phyloP scores from a whole-genome alignment of 176 grass and related monocot species.

The Aegilops sharonensis region DNA sequence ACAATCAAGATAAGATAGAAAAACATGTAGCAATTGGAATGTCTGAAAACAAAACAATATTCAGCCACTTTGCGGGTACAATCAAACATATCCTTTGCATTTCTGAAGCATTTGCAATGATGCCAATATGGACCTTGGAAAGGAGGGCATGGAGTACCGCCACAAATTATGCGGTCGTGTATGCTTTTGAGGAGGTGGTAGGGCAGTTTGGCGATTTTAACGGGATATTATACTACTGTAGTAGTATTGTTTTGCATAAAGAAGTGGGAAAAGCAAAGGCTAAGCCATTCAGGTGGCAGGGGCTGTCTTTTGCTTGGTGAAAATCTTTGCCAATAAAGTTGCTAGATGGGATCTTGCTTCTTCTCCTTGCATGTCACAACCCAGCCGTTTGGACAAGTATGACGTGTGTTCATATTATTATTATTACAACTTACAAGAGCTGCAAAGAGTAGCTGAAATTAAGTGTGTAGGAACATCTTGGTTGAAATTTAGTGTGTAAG shows the following conservation, averaged over 20 bases:
- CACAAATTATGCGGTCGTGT: conserved; percentile 54
- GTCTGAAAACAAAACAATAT: conserved; percentile 22
- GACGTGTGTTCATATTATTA: conserved; percentile 2
- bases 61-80: conserved; percentile 23
- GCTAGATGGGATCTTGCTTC: conserved; percentile 20
- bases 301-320: conserved; percentile 30
- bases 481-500: conserved; percentile 10
- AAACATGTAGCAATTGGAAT: conserved; percentile 34
- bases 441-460: conserved; percentile 4
- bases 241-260: conserved; percentile 28
- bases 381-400: not conserved
- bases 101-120: conserved; percentile 35
- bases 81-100: conserved; percentile 2
- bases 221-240: not conserved
- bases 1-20: conserved; percentile 41
- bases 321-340: conserved; percentile 28
- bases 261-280: conserved; percentile 32
- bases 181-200: conserved; percentile 70
- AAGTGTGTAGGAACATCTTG: not conserved
- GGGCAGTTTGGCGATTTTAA: conserved; percentile 43
- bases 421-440: not conserved
- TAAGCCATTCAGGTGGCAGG: conserved; percentile 48
- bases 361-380: conserved; percentile 15
- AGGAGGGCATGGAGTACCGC: conserved; percentile 29
- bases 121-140: conserved; percentile 50